Base-by-base conservation (phyloP, 1,139 yeast species). In the Zygoascus hellenicus region DNA sequence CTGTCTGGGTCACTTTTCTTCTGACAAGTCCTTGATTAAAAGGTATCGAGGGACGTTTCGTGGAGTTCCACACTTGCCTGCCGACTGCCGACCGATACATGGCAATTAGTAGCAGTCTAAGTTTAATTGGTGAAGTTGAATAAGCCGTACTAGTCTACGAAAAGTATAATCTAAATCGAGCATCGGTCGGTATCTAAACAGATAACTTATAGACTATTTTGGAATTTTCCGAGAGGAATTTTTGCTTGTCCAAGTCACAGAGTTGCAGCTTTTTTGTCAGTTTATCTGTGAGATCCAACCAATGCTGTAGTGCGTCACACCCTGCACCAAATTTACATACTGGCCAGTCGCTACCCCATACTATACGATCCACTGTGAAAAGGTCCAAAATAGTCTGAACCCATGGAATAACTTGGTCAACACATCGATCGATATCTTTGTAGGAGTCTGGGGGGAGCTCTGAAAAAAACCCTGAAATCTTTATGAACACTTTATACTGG, bases 321-420 rank as follows among this genome's bases (percentile, higher is more conserved):
- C 57, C 58, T 2, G 58, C 59, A 6, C 52, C 46, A 13, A 60
- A 40, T 11, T 61, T 64, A 48, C 71, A 68, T 3, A 70, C 72
- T 0, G 76, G 76, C 74, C 74, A 72, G 53, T 72, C 73, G 50
- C 73, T 69, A 3, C 72, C 75, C 69, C 71, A 72, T 7, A 72
- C 59, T 2, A 67, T 56, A 6, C 61, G 51, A 1, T 63, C 59
- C 1, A 55, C 47, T 1, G 71, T 73, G 64, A 69, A 69, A 11
- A 56, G 46, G 1, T 61, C 63, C 11, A 42, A 56, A 50, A 41
- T 61, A 50, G 11, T 62, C 54, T 39, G 58, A 48, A 41, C 5
- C 55, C 55, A 52, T 2, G 74, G 75, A 13, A 43, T 54, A 1
- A 66, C 44, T n/a, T 48, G 46, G n/a, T 55, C 56, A 1, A 53